These are phyloP conservation scores for Microcyclosporella mali DNA, from an alignment of 2,329 filamentous ascomycete genomes.

Conservation along the genomic window DNA sequence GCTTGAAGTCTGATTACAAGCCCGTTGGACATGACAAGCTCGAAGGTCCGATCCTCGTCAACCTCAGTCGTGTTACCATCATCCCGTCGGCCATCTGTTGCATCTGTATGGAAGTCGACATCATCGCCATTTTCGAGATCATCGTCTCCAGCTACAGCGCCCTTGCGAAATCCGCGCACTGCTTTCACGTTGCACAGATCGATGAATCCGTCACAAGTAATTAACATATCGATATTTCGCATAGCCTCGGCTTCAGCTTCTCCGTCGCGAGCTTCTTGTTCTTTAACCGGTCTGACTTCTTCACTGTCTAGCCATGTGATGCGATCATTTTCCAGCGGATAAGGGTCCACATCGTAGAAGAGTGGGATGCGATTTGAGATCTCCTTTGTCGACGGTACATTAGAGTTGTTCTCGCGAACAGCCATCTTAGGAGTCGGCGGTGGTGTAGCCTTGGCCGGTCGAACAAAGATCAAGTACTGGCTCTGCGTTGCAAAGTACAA, in stretches of 20 bases:
- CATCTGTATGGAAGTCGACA: constrained; percentile 48
- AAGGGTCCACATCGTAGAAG: constrained; percentile 58
- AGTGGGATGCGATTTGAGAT: constrained; percentile 54
- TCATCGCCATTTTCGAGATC: constrained; percentile 48
- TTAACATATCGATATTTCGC: constrained; percentile 53
- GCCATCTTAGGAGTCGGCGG: constrained; percentile 54
- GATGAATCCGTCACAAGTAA: constrained; percentile 58
- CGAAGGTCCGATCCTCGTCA: constrained; percentile 54
- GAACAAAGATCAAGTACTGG: constrained; percentile 57
- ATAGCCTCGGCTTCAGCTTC: constrained; percentile 55
- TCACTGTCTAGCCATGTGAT: constrained; percentile 52
- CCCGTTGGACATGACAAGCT: constrained; percentile 56
- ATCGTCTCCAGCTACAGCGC: constrained; percentile 49
- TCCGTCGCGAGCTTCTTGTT: constrained; percentile 48
- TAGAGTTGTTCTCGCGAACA: constrained; percentile 33
- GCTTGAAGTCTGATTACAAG: constrained; percentile 54
- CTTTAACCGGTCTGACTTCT: constrained; percentile 29
- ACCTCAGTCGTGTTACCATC: constrained; percentile 50
- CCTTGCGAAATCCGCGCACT: constrained; percentile 50
- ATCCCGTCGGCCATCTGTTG: constrained; percentile 31
- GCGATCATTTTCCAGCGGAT: constrained; percentile 46
- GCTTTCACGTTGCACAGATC: constrained; percentile 53
- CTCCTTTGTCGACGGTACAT: constrained; percentile 49
- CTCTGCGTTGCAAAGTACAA: constrained; percentile 61
- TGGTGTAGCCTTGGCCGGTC: constrained; percentile 50